Evolutionary conservation across 805 yeast genomes (phyloP).

Genomic region (Saturnispora besseyi): DNA sequence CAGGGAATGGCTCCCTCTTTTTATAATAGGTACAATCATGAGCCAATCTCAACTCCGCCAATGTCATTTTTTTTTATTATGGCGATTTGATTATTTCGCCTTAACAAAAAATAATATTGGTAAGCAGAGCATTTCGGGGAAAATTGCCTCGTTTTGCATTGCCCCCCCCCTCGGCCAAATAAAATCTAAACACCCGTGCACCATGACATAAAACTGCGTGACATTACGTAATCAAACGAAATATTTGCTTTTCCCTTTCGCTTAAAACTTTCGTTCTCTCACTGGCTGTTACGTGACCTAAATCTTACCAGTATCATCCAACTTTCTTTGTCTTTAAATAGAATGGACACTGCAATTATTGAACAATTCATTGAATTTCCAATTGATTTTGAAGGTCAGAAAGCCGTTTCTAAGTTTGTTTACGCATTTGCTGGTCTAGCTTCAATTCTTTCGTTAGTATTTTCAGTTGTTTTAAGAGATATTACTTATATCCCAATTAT

Average conservation of each 20-base stretch:
- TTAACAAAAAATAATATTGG: neutral
- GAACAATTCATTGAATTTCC: slow-evolving; percentile 22
- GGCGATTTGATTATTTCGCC: neutral
- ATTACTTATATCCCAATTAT: slow-evolving; percentile 31
- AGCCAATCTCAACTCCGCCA: neutral
- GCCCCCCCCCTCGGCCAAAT: neutral
- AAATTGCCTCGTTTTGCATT: neutral
- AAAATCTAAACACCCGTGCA: too few relatives aligned
- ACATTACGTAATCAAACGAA: too few relatives aligned
- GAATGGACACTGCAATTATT: slow-evolving; percentile 12
- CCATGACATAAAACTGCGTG: too few relatives aligned
- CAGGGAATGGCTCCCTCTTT: too few relatives aligned
- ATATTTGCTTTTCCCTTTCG: too few relatives aligned
- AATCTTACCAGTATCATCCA: too few relatives aligned
- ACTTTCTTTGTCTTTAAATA: too few relatives aligned
- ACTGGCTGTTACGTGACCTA: too few relatives aligned
- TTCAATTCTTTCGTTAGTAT: slow-evolving; percentile 32
- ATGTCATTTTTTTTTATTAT: neutral
- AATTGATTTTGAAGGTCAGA: slow-evolving; percentile 49
- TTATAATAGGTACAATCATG: neutral
- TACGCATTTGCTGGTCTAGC: slow-evolving; percentile 23
- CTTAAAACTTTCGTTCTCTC: too few relatives aligned
- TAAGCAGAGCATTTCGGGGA: neutral
- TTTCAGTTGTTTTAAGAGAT: slow-evolving; percentile 43
- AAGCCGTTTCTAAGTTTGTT: slow-evolving; percentile 30